Evolutionary conservation across 495 filamentous ascomycete genomes (phyloP).

Genomic region (Daldinia decipiens): DNA sequence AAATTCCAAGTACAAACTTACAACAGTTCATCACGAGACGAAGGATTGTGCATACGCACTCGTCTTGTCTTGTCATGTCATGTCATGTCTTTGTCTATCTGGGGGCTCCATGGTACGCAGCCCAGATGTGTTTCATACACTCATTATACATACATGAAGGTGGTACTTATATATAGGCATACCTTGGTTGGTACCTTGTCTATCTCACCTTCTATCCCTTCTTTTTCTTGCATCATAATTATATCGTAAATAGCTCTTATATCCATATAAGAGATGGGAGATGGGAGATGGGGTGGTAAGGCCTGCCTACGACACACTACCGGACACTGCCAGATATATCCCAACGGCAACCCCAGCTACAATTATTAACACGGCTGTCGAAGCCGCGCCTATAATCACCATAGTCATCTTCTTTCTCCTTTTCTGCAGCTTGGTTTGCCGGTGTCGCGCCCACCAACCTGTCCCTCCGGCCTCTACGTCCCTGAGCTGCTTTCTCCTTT

Average conservation of each 20-base stretch:
- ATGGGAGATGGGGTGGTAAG: background rate
- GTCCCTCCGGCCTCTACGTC: conserved; percentile 20
- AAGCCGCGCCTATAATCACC: conserved; percentile 11
- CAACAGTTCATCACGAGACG: conserved; percentile 33
- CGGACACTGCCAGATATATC: conserved; percentile 32
- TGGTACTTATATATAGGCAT: conserved; percentile 27
- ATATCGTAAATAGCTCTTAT: background rate
- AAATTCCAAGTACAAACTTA: conserved; percentile 30
- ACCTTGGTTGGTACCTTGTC: conserved; percentile 31
- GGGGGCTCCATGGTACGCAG: too few species aligned
- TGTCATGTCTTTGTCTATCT: conserved; percentile 20
- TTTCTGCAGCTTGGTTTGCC: conserved; percentile 15
- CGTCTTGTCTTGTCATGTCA: too few species aligned
- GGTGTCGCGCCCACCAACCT: background rate
- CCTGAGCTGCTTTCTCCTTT: conserved; percentile 1
- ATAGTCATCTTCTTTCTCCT: conserved; percentile 31
- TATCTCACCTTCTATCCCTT: conserved; percentile 27
- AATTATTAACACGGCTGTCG: conserved; percentile 26
- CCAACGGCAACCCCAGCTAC: conserved; percentile 36
- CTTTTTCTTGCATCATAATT: conserved; percentile 4
- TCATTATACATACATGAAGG: conserved; percentile 10
- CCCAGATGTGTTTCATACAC: conserved; percentile 9
- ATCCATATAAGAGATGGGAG: background rate
- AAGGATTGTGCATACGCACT: conserved; percentile 20
- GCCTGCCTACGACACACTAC: conserved; percentile 16